Evolutionary conservation across 164 flowering plant genomes (phyloP), one percentile per base, ranked within the genome.

Genomic region (Piper betle): DNA sequence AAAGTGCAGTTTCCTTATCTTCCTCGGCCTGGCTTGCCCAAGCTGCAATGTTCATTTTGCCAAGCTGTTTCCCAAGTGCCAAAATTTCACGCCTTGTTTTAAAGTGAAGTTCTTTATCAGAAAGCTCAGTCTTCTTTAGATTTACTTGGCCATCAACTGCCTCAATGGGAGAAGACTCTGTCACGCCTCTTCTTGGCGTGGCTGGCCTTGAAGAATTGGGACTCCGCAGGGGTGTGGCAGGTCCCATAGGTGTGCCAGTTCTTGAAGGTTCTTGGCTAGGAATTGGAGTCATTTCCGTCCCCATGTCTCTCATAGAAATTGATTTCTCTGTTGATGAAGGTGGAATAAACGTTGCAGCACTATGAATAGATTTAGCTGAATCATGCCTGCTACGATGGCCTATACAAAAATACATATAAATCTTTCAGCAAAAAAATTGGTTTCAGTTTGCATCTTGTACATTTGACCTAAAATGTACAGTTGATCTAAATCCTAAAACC

Each of bases 21-120:
- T 84, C 87, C 60, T 82, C 91, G 60, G 81, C 87, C 71, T 82
- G 83, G 71, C 92, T 80, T 66, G 97, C 97, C 97, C 97, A 90
- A 6, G 92, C 87, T 62, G 97, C 83, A 76, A 91, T 87, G 71
- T 83, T 91, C 71, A 70, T 72, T 66, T 91, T 91, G 55, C 97
- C 97, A 16, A 91, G 80, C 73, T 86, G 86, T 48, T 78, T 76
- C 5, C 97, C 93, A 65, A 90, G 89, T 62, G 66, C 83, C 78
- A 84, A 72, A 61, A 90, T 90, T 67, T 90, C 97, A 70, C 81
- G 81, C 74, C 92, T 78, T 2, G 97, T 90, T 75, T 82, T 85
- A 80, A 77, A 76, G 68, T 90, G 87, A 37, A 81, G 62, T 68
- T 90, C 95, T 64, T 84, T 79, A 53, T 87, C 95, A 65, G 95